phyloP scores from a whole-genome alignment of 75 land plant genomes.

The Pinus albicaulis region DNA sequence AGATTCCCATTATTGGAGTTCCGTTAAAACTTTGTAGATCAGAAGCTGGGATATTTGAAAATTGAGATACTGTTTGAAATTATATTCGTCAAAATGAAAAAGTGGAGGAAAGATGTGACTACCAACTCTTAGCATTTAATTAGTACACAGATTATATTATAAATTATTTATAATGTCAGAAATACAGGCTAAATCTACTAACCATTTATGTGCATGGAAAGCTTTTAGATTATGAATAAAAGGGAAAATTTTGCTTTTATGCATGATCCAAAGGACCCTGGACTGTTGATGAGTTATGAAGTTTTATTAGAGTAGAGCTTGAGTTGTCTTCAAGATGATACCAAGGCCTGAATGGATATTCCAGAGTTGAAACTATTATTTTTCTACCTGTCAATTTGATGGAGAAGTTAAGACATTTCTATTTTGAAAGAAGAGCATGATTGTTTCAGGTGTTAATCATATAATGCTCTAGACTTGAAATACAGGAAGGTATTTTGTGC shows the following conservation, averaged over 20 bases:
- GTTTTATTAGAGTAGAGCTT: not conserved
- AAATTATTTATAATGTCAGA: not conserved
- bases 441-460: not conserved
- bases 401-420: not conserved
- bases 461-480: not conserved
- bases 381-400: not conserved
- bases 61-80: not conserved
- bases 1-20: no score
- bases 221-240: not conserved
- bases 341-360: no score
- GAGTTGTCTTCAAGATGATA: not conserved
- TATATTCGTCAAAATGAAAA: not conserved
- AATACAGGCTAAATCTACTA: not conserved
- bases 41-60: no score
- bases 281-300: not conserved
- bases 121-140: no score
- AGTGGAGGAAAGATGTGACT: not conserved
- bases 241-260: not conserved
- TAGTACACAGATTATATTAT: no score
- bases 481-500: not conserved
- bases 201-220: not conserved
- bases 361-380: not conserved
- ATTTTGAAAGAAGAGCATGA: not conserved
- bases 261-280: not conserved
- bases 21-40: no score